These are phyloP conservation scores for Yamadazyma kitorensis DNA, from an alignment of 805 yeast genomes.

Conservation along the genomic window DNA sequence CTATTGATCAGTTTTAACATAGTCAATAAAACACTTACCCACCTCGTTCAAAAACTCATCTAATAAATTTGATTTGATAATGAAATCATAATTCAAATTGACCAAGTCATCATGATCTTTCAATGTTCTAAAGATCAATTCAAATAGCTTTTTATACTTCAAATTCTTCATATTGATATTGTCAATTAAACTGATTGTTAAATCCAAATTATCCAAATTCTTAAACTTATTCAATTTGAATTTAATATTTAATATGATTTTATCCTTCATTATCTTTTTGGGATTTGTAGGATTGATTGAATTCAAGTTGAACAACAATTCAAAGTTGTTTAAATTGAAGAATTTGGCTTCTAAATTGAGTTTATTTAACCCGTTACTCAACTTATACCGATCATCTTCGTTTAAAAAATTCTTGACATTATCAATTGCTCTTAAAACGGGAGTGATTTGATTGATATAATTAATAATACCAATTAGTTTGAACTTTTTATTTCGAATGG, in stretches of 20 bases:
- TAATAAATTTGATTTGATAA: conserved; percentile 24
- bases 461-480: conserved; percentile 30
- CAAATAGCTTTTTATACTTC: conserved; percentile 38
- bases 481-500: conserved; percentile 10
- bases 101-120: conserved; percentile 15
- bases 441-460: conserved; percentile 31
- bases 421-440: conserved; percentile 24
- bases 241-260: conserved; percentile 24
- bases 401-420: conserved; percentile 15
- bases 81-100: conserved; percentile 40
- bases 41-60: conserved; percentile 30
- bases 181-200: conserved; percentile 30
- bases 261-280: conserved; percentile 35
- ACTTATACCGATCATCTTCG: conserved; percentile 10
- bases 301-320: conserved; percentile 30
- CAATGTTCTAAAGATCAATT: conserved; percentile 26
- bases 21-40: conserved; percentile 23
- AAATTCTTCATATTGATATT: conserved; percentile 35
- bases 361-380: conserved; percentile 30
- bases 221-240: conserved; percentile 33
- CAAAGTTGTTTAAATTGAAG: conserved; percentile 27
- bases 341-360: conserved; percentile 32
- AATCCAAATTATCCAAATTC: conserved; percentile 14
- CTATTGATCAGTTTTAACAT: conserved; percentile 9
- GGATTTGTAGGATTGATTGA: conserved; percentile 19